Conservation (phyloP, 768 basidiomycete species). For the Fistulinella prunicolor region DNA sequence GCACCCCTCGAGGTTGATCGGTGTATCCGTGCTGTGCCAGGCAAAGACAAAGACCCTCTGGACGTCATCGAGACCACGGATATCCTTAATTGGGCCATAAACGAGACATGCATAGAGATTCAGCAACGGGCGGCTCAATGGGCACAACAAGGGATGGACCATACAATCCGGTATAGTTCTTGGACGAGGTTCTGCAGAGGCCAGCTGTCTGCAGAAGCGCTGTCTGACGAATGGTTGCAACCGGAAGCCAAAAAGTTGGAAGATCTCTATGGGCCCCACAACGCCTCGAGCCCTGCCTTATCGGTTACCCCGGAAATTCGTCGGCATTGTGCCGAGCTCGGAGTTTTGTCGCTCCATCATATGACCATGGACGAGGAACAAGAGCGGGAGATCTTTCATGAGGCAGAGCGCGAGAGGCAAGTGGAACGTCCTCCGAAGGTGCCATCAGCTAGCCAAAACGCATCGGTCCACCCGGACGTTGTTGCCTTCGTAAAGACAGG, state of each 20-base stretch:
- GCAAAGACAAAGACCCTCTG: constrained; percentile 1
- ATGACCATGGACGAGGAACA: constrained; percentile 45
- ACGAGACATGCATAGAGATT: constrained; percentile 43
- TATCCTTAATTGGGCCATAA: constrained; percentile 44
- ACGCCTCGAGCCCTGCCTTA: not conserved
- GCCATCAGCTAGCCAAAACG: constrained; percentile 21
- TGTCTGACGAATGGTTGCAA: constrained; percentile 36
- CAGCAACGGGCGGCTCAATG: constrained; percentile 40
- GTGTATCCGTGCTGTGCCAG: constrained; percentile 31
- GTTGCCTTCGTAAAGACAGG: constrained; percentile 30
- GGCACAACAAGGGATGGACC: constrained; percentile 37
- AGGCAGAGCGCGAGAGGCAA: constrained; percentile 42
- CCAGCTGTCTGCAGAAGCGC: not conserved
- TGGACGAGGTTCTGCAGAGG: constrained; percentile 15
- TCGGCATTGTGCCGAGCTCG: constrained; percentile 16
- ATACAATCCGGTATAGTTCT: constrained; percentile 10
- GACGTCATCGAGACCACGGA: constrained; percentile 23
- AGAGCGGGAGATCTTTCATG: constrained; percentile 46
- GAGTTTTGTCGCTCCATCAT: constrained; percentile 12
- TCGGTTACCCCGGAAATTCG: constrained; percentile 7
- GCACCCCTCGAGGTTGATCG: constrained; percentile 41
- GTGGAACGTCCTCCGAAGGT: constrained; percentile 35
- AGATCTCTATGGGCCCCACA: constrained; percentile 29
- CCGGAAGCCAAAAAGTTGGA: constrained; percentile 39
- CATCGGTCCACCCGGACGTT: constrained; percentile 20